Percentiles rank a stretch among this genome's conserved stretches.
phyloP scores from a whole-genome alignment of 257 asterid genomes.

The Solanum pinnatisectum region DNA sequence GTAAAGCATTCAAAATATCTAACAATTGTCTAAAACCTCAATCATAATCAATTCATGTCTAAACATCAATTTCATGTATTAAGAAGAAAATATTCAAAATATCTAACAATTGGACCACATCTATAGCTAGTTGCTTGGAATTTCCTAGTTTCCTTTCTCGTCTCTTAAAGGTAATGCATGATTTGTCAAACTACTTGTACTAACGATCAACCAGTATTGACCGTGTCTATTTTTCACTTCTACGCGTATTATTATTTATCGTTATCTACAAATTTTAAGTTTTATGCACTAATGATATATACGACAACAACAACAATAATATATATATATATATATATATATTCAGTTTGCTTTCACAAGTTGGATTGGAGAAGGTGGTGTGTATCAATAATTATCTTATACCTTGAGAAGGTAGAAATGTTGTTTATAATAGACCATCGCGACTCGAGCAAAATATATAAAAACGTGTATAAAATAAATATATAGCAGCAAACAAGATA shows the following conservation, averaged over 20 bases:
- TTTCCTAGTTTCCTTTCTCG: background rate
- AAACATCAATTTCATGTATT: background rate
- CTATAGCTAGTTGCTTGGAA: background rate
- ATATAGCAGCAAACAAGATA: background rate
- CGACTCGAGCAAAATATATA: background rate
- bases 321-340: too few relatives aligned
- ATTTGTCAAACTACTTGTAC: background rate
- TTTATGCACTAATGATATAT: background rate
- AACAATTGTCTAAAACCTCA: background rate
- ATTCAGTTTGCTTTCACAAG: background rate
- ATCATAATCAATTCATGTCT: background rate
- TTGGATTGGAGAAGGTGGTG: accelerated
- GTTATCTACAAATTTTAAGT: background rate
- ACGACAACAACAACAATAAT: background rate
- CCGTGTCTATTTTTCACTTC: background rate
- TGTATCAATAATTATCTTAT: background rate
- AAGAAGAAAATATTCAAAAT: background rate
- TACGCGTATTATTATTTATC: background rate
- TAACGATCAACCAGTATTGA: background rate
- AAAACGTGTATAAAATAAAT: background rate
- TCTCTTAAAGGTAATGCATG: background rate
- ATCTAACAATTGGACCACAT: background rate
- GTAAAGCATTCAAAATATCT: background rate
- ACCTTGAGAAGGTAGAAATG: background rate
- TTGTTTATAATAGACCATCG: background rate